phyloP scores from a whole-genome alignment of 1,284 basidiomycete species.

The Gyrodon tennesseensis region DNA sequence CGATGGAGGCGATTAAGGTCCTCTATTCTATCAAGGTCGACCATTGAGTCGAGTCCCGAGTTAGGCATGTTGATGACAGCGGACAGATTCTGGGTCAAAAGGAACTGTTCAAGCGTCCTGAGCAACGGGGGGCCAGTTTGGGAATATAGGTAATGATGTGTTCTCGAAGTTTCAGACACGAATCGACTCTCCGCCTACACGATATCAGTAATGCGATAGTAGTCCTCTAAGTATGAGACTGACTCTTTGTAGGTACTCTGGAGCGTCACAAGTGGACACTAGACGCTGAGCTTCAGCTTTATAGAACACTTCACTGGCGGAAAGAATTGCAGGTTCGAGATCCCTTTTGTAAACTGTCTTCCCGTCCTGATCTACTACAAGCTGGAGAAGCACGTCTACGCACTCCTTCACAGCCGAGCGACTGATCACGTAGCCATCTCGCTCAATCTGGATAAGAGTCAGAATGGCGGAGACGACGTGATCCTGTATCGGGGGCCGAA shows the following conservation, averaged over 20 bases:
- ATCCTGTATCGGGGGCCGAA: conserved; percentile 79
- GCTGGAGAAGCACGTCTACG: conserved; percentile 80
- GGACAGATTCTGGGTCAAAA: conserved; percentile 77
- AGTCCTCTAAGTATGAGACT: conserved; percentile 37
- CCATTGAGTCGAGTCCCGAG: conserved; percentile 86
- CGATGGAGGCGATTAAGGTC: conserved; percentile 83
- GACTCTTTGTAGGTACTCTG: conserved; percentile 81
- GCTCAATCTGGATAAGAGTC: conserved; percentile 86
- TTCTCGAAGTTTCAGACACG: conserved; percentile 81
- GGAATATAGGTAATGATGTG: conserved; percentile 86
- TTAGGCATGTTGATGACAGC: conserved; percentile 78
- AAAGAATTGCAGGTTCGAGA: conserved; percentile 82
- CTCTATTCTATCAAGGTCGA: conserved; percentile 76
- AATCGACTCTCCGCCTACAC: conserved; percentile 80
- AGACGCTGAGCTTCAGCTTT: conserved; percentile 70
- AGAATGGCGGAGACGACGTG: conserved; percentile 83
- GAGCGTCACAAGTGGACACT: conserved; percentile 74
- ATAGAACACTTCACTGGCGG: conserved; percentile 82
- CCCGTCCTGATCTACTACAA: conserved; percentile 56
- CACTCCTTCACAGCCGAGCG: conserved; percentile 89
- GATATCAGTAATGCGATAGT: conserved; percentile 23
- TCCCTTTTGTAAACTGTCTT: conserved; percentile 80
- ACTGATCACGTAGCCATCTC: conserved; percentile 90
- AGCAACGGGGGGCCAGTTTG: conserved; percentile 72
- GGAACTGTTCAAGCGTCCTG: conserved; percentile 73